Conservation (phyloP, 1,284 basidiomycete genomes). For the Ustilago hordei region DNA sequence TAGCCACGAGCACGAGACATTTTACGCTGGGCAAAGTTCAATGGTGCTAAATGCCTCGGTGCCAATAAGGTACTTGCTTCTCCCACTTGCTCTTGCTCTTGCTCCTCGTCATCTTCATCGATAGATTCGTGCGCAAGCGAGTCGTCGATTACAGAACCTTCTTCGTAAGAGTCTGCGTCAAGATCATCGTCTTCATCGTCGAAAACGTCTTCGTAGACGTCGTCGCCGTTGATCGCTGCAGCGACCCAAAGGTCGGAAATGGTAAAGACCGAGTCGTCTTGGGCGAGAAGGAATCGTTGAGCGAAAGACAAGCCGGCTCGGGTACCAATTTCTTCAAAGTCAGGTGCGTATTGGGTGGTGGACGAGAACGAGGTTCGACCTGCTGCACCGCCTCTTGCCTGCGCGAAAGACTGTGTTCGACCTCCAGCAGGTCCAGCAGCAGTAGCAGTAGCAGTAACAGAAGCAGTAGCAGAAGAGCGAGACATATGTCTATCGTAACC, state of each 20-base stretch:
- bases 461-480: slow-evolving; percentile 21
- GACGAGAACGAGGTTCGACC: slow-evolving; percentile 40
- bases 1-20: slow-evolving; percentile 33
- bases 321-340: slow-evolving; percentile 61
- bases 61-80: slow-evolving; percentile 46
- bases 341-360: slow-evolving; percentile 58
- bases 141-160: slow-evolving; percentile 64
- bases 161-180: slow-evolving; percentile 25
- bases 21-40: slow-evolving; percentile 64
- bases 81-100: slow-evolving; percentile 15
- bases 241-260: slow-evolving; percentile 94
- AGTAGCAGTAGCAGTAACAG: not conserved
- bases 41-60: slow-evolving; percentile 57
- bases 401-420: slow-evolving; percentile 29
- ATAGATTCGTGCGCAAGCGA: slow-evolving; percentile 67
- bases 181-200: slow-evolving; percentile 75
- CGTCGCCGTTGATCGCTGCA: slow-evolving; percentile 88
- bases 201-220: slow-evolving; percentile 69
- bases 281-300: slow-evolving; percentile 76
- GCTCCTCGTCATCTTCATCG: slow-evolving; percentile 47
- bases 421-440: not conserved
- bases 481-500: slow-evolving; percentile 53
- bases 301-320: slow-evolving; percentile 74
- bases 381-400: slow-evolving; percentile 23
- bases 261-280: slow-evolving; percentile 87